phyloP scores from a whole-genome alignment of 2,329 filamentous ascomycete genomes.

The Fusarium tuaranense region DNA sequence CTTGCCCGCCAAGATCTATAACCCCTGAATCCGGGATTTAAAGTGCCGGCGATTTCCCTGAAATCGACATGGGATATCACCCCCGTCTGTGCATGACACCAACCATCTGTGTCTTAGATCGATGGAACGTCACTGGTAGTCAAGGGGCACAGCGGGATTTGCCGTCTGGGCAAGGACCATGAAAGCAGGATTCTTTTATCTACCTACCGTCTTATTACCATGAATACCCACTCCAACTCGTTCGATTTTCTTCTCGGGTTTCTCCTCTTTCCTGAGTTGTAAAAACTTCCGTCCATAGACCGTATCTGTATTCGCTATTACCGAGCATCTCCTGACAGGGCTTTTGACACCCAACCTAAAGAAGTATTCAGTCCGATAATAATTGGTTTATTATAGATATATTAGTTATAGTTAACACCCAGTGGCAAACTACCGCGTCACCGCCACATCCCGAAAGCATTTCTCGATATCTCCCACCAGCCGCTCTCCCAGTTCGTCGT shows the following conservation, averaged over 20 bases:
- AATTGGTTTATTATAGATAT: neutral
- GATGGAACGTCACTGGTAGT: neutral
- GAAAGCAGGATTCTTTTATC: neutral
- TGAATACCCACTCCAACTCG: neutral
- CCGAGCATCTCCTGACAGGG: neutral
- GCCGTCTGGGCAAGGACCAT: neutral
- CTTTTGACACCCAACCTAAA: neutral
- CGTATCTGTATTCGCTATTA: neutral
- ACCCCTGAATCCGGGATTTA: neutral
- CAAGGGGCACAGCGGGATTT: neutral
- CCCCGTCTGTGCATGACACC: neutral
- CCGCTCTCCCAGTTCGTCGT: conserved; percentile 14
- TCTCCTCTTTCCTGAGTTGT: too few relatives aligned
- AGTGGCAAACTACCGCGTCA: neutral
- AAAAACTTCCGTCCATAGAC: neutral
- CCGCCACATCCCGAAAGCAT: conserved; percentile 13
- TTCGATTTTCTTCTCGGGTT: too few relatives aligned
- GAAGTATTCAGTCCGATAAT: neutral
- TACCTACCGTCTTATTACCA: neutral
- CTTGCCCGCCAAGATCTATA: neutral
- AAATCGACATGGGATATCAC: neutral
- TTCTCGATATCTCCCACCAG: conserved; percentile 7
- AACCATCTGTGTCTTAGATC: neutral
- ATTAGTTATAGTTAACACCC: neutral
- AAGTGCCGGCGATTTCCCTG: neutral